Base-by-base conservation (phyloP, 805 yeast genomes). In the Saccharomyces paradoxus region DNA sequence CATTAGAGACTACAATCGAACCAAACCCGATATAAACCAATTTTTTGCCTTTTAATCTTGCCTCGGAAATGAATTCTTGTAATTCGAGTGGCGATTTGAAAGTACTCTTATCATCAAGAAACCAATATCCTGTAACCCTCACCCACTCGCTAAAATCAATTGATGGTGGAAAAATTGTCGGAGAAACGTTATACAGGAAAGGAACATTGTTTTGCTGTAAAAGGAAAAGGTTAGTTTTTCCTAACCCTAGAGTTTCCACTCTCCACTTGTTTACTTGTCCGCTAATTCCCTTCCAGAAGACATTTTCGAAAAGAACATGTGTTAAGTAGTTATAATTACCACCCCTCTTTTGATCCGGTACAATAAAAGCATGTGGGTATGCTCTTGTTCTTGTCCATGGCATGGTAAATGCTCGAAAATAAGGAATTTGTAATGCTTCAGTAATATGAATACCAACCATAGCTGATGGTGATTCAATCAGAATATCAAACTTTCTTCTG, bases 381-480 rank as follows among this genome's bases (percentile, higher is more conserved):
- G 97, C 96, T 60, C 96, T 77, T 0, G 98, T 91, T 57, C 96
- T 74, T 0, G 97, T 89, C 98, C 98, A 92, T 0, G 98, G 98
- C 98, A 92, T 92, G 0, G 98, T 92, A 67, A 92, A 92, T 0
- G 97, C 97, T 63, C 97, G 77, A 74, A 88, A 87, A 67, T 92
- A 92, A 0, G 98, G 96, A 54, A 92, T 86, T 22, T 83, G 81
- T 55, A 92, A 71, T 0, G 95, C 96, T 68, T 92, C 98, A 2
- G 98, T 97, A 55, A 92, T 87, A 63, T 92, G 98, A 49, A 91
- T 81, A 9, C 98, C 98, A 14, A 87, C 91, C 91, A 92, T 90
- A 0, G 97, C 92, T 1, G 96, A 86, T 0, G 98, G 98, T n/a
- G 96, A 87, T 67, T 92, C 98, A 55, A 92, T 88, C 56, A 92